Conservation (phyloP, 495 filamentous ascomycete genomes). For the Xylaria cubensis region DNA sequence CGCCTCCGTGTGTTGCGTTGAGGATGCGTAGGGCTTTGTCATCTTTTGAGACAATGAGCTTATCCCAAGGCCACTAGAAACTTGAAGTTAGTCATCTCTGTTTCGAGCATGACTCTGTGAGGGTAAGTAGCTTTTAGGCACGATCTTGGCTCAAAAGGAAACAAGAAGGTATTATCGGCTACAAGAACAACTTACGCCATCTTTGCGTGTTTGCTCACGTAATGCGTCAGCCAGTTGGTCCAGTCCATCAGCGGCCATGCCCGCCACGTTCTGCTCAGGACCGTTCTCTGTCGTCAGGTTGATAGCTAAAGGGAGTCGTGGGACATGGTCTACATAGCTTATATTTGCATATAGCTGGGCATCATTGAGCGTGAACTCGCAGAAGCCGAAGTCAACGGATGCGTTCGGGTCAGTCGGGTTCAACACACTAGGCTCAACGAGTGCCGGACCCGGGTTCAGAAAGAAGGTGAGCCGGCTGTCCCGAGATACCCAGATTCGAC, state of each 20-base stretch:
- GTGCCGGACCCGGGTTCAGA: slow-evolving; percentile 71
- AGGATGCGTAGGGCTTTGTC: slow-evolving; percentile 61
- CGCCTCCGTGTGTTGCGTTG: slow-evolving; percentile 69
- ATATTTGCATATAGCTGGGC: slow-evolving; percentile 80
- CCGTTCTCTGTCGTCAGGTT: slow-evolving; percentile 61
- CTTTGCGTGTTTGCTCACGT: slow-evolving; percentile 58
- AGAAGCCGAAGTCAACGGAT: slow-evolving; percentile 70
- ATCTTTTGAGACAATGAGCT: slow-evolving; percentile 62
- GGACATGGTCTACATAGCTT: slow-evolving; percentile 77
- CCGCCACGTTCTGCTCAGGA: slow-evolving; percentile 62
- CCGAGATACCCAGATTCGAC: slow-evolving; percentile 72
- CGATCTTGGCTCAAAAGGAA: not conserved
- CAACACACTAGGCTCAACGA: slow-evolving; percentile 77
- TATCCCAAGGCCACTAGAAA: slow-evolving; percentile 63
- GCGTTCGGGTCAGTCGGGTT: slow-evolving; percentile 74
- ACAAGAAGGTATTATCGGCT: not conserved
- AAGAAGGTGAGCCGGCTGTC: slow-evolving; percentile 69
- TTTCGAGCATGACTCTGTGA: not conserved
- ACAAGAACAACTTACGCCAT: slow-evolving; percentile 42
- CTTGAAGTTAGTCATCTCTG: not conserved
- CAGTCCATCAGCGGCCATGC: slow-evolving; percentile 67
- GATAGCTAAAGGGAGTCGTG: slow-evolving; percentile 68
- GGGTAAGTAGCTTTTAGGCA: not conserved
- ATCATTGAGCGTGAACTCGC: slow-evolving; percentile 76
- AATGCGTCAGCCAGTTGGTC: slow-evolving; percentile 62